A percentile compares a stretch with the other conserved stretches of the same genome.
Conservation (phyloP, 2,329 filamentous ascomycete genomes). For the Ophiostoma sp. region DNA sequence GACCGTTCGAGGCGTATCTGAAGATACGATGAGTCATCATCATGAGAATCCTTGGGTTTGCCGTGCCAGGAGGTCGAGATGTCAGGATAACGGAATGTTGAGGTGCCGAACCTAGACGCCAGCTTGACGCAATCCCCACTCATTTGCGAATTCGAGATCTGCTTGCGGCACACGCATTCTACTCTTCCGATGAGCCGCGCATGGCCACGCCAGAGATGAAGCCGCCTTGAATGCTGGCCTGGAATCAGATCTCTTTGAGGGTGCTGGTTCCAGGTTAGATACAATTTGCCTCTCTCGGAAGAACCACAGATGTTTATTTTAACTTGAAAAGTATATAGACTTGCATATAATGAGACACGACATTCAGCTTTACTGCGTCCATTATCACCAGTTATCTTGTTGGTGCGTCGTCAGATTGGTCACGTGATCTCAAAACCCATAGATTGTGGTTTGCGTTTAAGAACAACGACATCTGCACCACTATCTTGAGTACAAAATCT, state of each 20-base stretch:
- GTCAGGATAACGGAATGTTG: not conserved
- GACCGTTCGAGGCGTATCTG: not conserved
- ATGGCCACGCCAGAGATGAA: not conserved
- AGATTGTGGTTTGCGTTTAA: not conserved
- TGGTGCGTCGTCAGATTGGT: not conserved
- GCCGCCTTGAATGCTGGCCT: not conserved
- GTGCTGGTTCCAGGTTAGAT: not conserved
- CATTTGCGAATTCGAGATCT: not conserved
- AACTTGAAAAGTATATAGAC: not conserved
- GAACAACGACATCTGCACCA: not conserved
- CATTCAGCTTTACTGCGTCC: not conserved
- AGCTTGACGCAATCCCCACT: not conserved
- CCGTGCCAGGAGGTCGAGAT: not conserved
- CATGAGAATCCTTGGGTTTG: not conserved
- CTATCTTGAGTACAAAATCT: not conserved
- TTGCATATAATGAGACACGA: slow-evolving; percentile 5
- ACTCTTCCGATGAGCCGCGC: not conserved
- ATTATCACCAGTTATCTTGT: not conserved
- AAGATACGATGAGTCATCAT: not conserved
- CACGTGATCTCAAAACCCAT: not conserved
- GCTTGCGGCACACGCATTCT: not conserved
- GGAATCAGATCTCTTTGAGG: not conserved
- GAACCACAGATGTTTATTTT: not conserved
- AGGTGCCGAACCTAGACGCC: not conserved
- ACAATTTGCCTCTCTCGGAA: not conserved